Conservation (phyloP, 768 basidiomycete genomes). For the Trametes coccinea region DNA sequence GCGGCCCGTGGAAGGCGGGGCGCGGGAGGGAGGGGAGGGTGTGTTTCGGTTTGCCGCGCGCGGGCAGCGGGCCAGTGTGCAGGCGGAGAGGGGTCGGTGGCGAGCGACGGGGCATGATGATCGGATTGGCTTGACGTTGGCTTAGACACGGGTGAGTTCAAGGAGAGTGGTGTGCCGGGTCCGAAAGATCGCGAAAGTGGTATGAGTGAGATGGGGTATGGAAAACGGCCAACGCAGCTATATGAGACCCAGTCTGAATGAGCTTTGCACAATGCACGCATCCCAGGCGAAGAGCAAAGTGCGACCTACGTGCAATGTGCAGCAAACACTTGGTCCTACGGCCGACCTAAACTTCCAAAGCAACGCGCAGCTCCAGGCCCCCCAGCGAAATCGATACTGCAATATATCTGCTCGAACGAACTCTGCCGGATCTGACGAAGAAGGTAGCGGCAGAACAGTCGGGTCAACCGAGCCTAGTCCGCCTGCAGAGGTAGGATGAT, state of each 20-base stretch:
- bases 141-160: background rate
- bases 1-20: constrained; percentile 40
- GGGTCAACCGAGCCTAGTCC: constrained; percentile 26
- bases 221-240: background rate
- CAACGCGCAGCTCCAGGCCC: background rate
- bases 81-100: constrained; percentile 69
- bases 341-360: background rate
- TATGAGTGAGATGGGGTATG: background rate
- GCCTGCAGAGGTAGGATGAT: constrained; percentile 8
- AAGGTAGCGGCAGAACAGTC: constrained; percentile 14
- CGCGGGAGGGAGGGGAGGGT: constrained; percentile 65
- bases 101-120: constrained; percentile 62
- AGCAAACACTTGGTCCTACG: constrained; percentile 12
- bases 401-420: no score
- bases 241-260: background rate
- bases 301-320: constrained; percentile 7
- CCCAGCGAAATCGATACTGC: no score
- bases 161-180: background rate
- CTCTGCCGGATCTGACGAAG: background rate
- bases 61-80: constrained; percentile 58
- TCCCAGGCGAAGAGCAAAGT: background rate
- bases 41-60: constrained; percentile 63
- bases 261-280: background rate
- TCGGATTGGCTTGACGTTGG: background rate
- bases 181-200: background rate